Conservation (phyloP, 2,329 filamentous ascomycete species). For the Hansfordia pulvinata region DNA sequence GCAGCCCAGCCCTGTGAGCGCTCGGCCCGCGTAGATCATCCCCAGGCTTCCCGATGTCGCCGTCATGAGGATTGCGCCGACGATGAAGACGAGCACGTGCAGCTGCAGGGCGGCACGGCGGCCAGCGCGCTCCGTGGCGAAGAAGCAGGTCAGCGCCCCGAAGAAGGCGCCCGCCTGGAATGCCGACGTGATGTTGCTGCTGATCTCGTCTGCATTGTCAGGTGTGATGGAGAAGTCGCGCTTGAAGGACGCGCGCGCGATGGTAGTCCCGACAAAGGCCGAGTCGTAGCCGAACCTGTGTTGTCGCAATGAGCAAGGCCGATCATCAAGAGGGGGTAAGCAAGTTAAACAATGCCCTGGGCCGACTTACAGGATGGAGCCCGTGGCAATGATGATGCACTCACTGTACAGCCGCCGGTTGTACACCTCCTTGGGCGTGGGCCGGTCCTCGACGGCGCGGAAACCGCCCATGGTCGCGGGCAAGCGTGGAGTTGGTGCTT, state of each 20-base stretch:
- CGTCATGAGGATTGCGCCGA: conserved; percentile 29
- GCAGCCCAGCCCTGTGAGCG: conserved; percentile 41
- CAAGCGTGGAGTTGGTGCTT: too few species aligned
- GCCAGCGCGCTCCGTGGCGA: conserved; percentile 32
- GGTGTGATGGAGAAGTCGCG: conserved; percentile 25
- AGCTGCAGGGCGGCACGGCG: conserved; percentile 34
- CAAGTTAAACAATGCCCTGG: too few species aligned
- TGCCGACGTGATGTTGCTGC: conserved; percentile 31
- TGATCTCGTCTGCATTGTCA: conserved; percentile 21
- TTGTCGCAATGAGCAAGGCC: background rate
- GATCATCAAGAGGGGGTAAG: background rate
- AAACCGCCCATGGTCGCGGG: conserved; percentile 23
- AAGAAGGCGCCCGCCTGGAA: conserved; percentile 39
- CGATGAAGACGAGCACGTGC: conserved; percentile 27
- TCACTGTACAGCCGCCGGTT: conserved; percentile 35
- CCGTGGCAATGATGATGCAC: conserved; percentile 32
- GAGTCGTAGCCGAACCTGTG: conserved; percentile 36
- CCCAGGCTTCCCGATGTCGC: conserved; percentile 24
- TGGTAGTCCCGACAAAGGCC: conserved; percentile 40
- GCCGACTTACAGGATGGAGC: conserved; percentile 23
- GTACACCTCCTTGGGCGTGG: conserved; percentile 40
- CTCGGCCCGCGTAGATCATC: conserved; percentile 40
- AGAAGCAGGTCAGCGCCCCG: conserved; percentile 33
- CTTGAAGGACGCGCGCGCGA: conserved; percentile 32
- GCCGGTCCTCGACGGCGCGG: conserved; percentile 37